phyloP scores from a whole-genome alignment of 1,139 yeast species.

The Geotrichum reessii region DNA sequence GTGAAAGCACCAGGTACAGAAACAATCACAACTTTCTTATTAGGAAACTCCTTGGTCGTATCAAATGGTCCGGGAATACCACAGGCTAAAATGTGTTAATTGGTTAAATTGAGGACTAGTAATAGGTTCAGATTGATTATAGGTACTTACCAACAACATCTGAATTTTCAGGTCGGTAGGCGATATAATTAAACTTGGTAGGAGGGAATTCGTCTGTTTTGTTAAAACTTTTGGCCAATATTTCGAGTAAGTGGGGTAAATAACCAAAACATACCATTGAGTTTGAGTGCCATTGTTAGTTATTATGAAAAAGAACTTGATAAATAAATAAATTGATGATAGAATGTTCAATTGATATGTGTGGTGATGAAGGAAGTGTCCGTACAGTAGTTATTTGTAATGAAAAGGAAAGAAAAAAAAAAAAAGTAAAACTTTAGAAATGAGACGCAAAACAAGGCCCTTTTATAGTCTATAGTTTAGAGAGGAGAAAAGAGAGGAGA shows the following conservation, averaged over 20 bases:
- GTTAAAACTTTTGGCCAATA: neutral
- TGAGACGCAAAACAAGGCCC: neutral
- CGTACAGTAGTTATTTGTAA: neutral
- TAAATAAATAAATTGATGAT: too few relatives aligned
- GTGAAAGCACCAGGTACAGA: slow-evolving; percentile 91
- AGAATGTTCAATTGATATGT: neutral
- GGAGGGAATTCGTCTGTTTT: slow-evolving; percentile 43
- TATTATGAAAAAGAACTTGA: too few relatives aligned
- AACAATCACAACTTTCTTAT: slow-evolving; percentile 59
- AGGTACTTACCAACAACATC: slow-evolving; percentile 43
- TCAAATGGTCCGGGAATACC: slow-evolving; percentile 50
- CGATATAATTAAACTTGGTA: slow-evolving; percentile 52
- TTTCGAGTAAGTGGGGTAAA: neutral
- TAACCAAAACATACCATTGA: slow-evolving; percentile 22
- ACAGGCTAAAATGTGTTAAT: slow-evolving; percentile 36
- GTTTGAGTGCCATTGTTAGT: slow-evolving; percentile 10
- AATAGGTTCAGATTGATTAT: neutral
- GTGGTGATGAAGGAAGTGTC: neutral
- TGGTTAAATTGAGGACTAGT: slow-evolving; percentile 51
- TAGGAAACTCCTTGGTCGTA: slow-evolving; percentile 44
- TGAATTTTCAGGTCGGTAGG: slow-evolving; percentile 43
- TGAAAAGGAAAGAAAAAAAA: neutral
- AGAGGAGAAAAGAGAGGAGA: neutral
- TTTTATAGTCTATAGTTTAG: neutral
- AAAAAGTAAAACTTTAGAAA: neutral